Percentiles rank a stretch among this genome's conserved stretches.
Conservation (phyloP, 1,284 basidiomycete species). For the Irpex rosettiformis region DNA sequence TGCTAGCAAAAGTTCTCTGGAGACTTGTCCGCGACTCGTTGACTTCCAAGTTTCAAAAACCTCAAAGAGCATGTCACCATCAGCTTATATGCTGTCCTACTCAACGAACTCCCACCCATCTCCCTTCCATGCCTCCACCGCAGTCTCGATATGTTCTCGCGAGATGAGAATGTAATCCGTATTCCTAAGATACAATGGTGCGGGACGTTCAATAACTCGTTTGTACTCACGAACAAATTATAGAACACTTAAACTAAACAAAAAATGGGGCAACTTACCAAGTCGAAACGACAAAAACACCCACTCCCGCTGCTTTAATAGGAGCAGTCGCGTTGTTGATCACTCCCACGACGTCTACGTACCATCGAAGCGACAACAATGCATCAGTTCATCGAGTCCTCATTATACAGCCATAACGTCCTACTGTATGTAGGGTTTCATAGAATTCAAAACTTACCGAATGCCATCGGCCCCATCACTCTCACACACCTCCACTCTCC, state of each 20-base stretch:
- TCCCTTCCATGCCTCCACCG: constrained; percentile 36
- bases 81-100: background rate
- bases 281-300: constrained; percentile 67
- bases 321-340: constrained; percentile 53
- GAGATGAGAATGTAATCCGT: constrained; percentile 61
- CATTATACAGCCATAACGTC: no score
- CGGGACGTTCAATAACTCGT: no score
- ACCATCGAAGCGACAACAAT: no score
- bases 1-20: no score
- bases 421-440: background rate
- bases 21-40: no score
- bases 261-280: constrained; percentile 42
- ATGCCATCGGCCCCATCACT: constrained; percentile 65
- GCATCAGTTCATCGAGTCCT: background rate
- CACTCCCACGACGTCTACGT: constrained; percentile 54
- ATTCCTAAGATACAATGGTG: constrained; percentile 38
- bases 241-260: background rate
- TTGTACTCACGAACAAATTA: background rate
- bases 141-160: constrained; percentile 36
- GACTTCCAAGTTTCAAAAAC: no score
- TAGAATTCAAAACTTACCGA: constrained; percentile 37
- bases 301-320: constrained; percentile 50
- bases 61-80: no score
- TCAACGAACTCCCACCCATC: constrained; percentile 43
- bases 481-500: constrained; percentile 55